Percentiles rank a stretch among this genome's conserved stretches.
Evolutionary conservation across 371 early-diverging fungal species (phyloP).

Genomic region (Mucor mucedo): DNA sequence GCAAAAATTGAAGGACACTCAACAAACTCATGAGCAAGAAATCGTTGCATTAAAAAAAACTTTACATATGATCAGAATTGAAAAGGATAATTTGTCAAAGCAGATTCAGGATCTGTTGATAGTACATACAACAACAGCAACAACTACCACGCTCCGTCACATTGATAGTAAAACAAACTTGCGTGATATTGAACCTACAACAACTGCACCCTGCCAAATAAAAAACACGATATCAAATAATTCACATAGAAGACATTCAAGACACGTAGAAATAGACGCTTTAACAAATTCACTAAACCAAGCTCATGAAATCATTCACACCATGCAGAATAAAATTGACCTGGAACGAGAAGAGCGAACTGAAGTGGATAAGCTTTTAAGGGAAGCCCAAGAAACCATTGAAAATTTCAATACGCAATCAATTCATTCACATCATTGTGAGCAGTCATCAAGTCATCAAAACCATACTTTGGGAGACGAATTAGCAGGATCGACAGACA

Average conservation of each 20-base stretch:
- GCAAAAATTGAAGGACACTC: neutral
- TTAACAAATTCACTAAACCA: conserved; percentile 13
- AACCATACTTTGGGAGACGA: conserved; percentile 7
- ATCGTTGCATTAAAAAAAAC: neutral
- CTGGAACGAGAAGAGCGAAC: conserved; percentile 2
- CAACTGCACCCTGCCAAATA: neutral
- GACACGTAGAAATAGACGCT: neutral
- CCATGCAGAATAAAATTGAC: conserved; percentile 14
- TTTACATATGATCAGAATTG: neutral
- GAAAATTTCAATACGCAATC: conserved; percentile 1
- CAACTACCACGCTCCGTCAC: neutral
- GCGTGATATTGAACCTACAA: too few relatives aligned
- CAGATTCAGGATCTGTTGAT: conserved; percentile 3
- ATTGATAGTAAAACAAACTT: neutral
- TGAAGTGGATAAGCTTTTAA: conserved; percentile 9
- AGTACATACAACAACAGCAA: neutral
- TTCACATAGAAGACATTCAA: neutral
- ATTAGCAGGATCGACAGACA: neutral
- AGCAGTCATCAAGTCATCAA: neutral
- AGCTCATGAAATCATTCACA: conserved; percentile 9
- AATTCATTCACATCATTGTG: neutral
- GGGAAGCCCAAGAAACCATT: conserved; percentile 24
- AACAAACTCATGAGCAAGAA: conserved; percentile 14
- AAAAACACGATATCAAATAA: neutral
- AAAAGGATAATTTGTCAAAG: conserved; percentile 6